These are phyloP conservation scores for Saccharomyces jurei DNA, from an alignment of 805 yeast genomes.

Conservation along the genomic window DNA sequence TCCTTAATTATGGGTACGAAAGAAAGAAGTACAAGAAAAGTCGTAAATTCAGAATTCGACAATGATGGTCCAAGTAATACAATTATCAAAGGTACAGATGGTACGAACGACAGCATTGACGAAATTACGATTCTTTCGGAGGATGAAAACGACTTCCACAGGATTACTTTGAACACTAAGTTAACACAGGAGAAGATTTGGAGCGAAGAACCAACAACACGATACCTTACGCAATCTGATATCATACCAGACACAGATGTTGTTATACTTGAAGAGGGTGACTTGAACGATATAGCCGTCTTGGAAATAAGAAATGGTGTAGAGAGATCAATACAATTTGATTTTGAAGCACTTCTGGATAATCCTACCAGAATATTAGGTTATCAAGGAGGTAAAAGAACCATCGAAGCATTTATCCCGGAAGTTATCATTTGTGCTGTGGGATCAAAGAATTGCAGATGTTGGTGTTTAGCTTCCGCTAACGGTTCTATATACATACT, in stretches of 20 bases:
- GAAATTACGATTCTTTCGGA: slow-evolving; percentile 41
- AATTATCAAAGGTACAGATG: slow-evolving; percentile 7
- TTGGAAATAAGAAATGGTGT: slow-evolving; percentile 31
- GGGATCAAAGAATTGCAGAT: slow-evolving; percentile 41
- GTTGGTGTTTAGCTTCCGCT: slow-evolving; percentile 39
- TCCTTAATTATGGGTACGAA: slow-evolving; percentile 55
- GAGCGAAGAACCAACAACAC: slow-evolving; percentile 24
- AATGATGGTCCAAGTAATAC: slow-evolving; percentile 7
- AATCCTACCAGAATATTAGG: slow-evolving; percentile 35
- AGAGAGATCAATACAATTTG: slow-evolving; percentile 31
- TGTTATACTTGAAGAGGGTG: slow-evolving; percentile 27
- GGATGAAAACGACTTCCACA: slow-evolving; percentile 32
- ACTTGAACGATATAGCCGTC: slow-evolving; percentile 23
- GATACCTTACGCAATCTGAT: slow-evolving; percentile 24
- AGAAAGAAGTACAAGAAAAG: slow-evolving; percentile 31
- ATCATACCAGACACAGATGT: slow-evolving; percentile 26
- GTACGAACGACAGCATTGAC: slow-evolving; percentile 17
- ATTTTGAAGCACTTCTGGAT: slow-evolving; percentile 27
- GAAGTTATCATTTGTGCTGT: slow-evolving; percentile 32
- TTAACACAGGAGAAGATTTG: slow-evolving; percentile 22
- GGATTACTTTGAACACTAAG: slow-evolving; percentile 28
- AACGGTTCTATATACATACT: slow-evolving; percentile 32
- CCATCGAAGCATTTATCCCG: slow-evolving; percentile 37
- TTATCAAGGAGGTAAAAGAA: slow-evolving; percentile 28
- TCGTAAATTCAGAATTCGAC: slow-evolving; percentile 7